phyloP scores from a whole-genome alignment of 331 rosid species.

The Quercus phellos region DNA sequence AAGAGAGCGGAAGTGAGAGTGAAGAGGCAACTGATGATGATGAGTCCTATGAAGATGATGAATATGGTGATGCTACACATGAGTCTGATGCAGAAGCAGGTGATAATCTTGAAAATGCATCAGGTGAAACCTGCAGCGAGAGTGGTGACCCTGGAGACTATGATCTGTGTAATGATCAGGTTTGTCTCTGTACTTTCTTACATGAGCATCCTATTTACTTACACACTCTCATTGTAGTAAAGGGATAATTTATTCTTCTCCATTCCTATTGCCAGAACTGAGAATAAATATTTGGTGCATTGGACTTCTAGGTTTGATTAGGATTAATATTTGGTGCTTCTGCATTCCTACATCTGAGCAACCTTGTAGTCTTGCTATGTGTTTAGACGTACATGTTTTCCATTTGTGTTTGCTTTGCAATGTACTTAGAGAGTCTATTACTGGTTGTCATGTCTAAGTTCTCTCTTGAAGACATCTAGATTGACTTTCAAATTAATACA shows the following conservation, averaged over 20 bases:
- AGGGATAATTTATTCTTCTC: not conserved
- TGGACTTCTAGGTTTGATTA: not conserved
- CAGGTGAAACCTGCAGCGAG: conserved; percentile 51
- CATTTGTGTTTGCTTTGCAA: not conserved
- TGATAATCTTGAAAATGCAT: conserved; percentile 41
- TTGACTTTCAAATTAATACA: not conserved
- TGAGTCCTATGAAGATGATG: conserved; percentile 66
- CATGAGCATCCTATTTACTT: not conserved
- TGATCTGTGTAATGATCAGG: conserved; percentile 50
- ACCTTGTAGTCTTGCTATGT: not conserved
- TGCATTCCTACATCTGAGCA: not conserved
- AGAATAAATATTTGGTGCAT: not conserved
- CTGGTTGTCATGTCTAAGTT: not conserved
- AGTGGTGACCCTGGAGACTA: conserved; percentile 39
- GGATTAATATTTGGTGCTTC: not conserved
- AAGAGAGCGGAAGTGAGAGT: conserved; percentile 71
- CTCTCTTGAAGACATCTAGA: not conserved
- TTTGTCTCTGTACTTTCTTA: conserved; percentile 18
- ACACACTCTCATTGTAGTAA: not conserved
- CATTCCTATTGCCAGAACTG: not conserved
- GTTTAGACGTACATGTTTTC: not conserved
- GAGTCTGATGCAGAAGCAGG: conserved; percentile 49
- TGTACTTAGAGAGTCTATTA: not conserved
- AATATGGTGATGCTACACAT: conserved; percentile 30
- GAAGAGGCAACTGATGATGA: conserved; percentile 79